Evolutionary conservation across 78 protist species (phyloP), one percentile per base, ranked within the genome.

Genomic region (Pigoraptor vietnamica): DNA sequence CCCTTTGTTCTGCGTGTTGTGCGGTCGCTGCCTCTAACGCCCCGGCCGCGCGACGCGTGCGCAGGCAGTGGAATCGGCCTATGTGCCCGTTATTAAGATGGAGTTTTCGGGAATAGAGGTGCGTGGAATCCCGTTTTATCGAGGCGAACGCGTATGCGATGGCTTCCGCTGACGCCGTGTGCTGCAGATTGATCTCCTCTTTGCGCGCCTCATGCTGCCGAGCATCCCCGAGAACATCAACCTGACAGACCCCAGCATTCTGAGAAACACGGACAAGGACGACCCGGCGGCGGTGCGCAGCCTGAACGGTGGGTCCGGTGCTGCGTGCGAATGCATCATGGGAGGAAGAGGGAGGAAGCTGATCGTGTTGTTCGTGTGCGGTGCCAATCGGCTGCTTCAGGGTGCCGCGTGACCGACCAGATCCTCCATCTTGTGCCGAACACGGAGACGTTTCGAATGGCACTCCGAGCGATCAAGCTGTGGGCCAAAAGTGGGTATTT

Each of bases 21-120:
- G n/a, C n/a, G n/a, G n/a, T n/a, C n/a, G n/a, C n/a, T n/a, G n/a
- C n/a, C n/a, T n/a, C n/a, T n/a, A n/a, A n/a, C n/a, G n/a, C n/a
- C n/a, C n/a, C n/a, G n/a, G n/a, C n/a, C n/a, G n/a, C n/a, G n/a
- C n/a, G n/a, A n/a, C n/a, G n/a, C n/a, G n/a, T n/a, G n/a, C n/a
- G n/a, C n/a, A n/a, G n/a, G 94, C 95, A 1, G 99, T 98, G 0
- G 95, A 94, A 25, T 98, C 96, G 34, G 99, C 99, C 24, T 84
- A 32, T 32, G 98, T 97, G 38, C 99, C 99, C 2, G 90, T 98
- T 39, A 98, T 99, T 35, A 97, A 93, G 86, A 84, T 98, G 89
- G 79, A 55, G n/a, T 96, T 97, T 39, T 91, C 86, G 39, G 99
- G 98, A 82, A 29, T 97, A 2, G 93, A 67, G 1, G 92, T 36